Evolutionary conservation across 495 filamentous ascomycete species (phyloP), one percentile per base, ranked within the genome.

Genomic region (Xylaria bambusicola): DNA sequence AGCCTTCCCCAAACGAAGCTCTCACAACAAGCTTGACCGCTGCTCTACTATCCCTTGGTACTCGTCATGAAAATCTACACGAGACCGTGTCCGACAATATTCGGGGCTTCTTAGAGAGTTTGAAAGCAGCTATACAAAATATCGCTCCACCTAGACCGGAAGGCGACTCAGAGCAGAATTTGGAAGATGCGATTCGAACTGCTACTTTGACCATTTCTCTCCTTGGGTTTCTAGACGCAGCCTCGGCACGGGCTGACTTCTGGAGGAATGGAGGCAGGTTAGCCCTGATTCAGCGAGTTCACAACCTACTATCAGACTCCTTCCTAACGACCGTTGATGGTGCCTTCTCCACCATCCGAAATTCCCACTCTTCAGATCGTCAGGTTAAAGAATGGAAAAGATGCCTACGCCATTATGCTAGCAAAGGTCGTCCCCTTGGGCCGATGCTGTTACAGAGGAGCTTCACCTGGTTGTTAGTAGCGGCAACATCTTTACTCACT

Each of bases 381-480:
- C 62, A 76, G 49, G 67, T 79, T 17, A 83, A 77, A 59, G 86
- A 92, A 51, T 98, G 94, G 94, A 93, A 86, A 68, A 82, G 84
- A 60, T 92, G 87, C 72, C 76, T 87, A 17, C 86, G 86, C n/a
- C 87, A 90, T 45, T 98, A 98, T 71, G 85, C 92, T 24, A 81
- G 83, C 8, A 79, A 83, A 55, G 89, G 88, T 12, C 84, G 89
- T 15, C 93, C 94, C 2, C 72, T 98, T 29, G 92, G 94, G 4
- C 91, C 92, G n/a, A 93, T 97, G 89, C 76, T 97, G 7, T 73
- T 98, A 15, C 91, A 92, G 68, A 85, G 88, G 66, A 90, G 85
- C 51, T 92, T 92, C 68, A 93, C 93, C 84, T 85, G 83, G 67
- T 83, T 98, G 47, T 79, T 95, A 24, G 87, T 91, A 53, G 85